Evolutionary conservation across 495 filamentous ascomycete genomes (phyloP), one percentile per base, ranked within the genome.

Genomic region (Penicillium manginii): DNA sequence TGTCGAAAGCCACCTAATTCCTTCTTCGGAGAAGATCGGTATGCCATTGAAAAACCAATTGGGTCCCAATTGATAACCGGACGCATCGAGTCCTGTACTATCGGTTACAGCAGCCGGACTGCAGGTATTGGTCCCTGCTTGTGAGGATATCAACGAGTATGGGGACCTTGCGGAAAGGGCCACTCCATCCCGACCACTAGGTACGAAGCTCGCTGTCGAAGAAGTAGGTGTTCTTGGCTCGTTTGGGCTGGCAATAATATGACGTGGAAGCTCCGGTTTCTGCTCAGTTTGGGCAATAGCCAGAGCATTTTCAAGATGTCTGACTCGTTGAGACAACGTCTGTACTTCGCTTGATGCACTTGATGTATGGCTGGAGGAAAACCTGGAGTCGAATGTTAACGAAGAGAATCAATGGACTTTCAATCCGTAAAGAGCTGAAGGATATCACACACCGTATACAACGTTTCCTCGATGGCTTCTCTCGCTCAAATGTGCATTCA

Each of bases 1-100:
- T 39, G 19, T 35, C 48, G 59, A 59, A n/a, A 65, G 18, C 63
- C 63, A 65, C 31, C 29, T 50, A 2, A 23, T 14, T 19, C 63
- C 63, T 42, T 40, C 56, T 48, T 62, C 53, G 0, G 63, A 59
- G 35, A 29, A 47, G 6, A 65, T 59, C 5, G 63, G 19, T n/a
- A 65, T 62, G 1, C 59, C 59, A 48, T 65, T 57, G 17, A 65
- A 65, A 48, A 43, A 65, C 63, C 63, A 65, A 17, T 65, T 65
- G 4, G 63, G 59, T 26, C 63, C 59, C 42, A 52, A 50, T 47
- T 61, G 58, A n/a, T 11, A 33, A 17, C 50, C 43, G 18, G 39
- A 37, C 3, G 9, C 11, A n/a, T 39, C 35, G 35, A 39, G 6
- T 8, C 26, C 26, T 5, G 26, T 8, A 4, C 26, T 29, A 29